Evolutionary conservation across 306 rosid genomes (phyloP).

Genomic region (Ceratonia siliqua): DNA sequence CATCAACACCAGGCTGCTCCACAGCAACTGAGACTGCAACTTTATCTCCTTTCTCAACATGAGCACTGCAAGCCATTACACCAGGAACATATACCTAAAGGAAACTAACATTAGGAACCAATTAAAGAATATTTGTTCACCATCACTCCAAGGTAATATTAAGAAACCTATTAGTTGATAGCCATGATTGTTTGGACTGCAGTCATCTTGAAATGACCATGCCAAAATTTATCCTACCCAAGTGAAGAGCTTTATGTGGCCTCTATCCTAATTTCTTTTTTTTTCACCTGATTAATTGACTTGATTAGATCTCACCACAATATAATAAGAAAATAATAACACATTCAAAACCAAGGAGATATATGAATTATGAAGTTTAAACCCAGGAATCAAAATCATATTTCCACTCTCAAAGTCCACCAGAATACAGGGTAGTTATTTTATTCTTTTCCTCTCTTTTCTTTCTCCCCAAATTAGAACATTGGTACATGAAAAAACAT

Average conservation of each 20-base stretch:
- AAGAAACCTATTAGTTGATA: neutral
- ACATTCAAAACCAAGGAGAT: no score
- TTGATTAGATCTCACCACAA: neutral
- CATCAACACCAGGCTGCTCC: constrained; percentile 75
- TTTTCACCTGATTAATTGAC: neutral
- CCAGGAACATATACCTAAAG: constrained; percentile 87
- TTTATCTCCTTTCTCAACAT: constrained; percentile 81
- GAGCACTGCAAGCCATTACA: constrained; percentile 91
- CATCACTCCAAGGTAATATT: neutral
- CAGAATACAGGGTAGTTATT: neutral
- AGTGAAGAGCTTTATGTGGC: neutral
- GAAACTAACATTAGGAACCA: constrained; percentile 35
- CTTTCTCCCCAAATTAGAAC: neutral
- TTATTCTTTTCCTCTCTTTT: neutral
- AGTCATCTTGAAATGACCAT: neutral
- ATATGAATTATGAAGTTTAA: no score
- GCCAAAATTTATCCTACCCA: neutral
- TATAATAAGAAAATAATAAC: neutral
- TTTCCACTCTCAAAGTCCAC: neutral
- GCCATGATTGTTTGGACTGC: neutral
- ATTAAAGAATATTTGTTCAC: neutral
- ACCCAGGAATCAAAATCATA: neutral
- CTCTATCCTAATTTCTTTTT: neutral
- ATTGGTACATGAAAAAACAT: neutral
- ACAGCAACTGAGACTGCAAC: constrained; percentile 84